Evolutionary conservation across 768 basidiomycete species (phyloP), one percentile per base, ranked within the genome.

Genomic region (Lentinus brumalis): DNA sequence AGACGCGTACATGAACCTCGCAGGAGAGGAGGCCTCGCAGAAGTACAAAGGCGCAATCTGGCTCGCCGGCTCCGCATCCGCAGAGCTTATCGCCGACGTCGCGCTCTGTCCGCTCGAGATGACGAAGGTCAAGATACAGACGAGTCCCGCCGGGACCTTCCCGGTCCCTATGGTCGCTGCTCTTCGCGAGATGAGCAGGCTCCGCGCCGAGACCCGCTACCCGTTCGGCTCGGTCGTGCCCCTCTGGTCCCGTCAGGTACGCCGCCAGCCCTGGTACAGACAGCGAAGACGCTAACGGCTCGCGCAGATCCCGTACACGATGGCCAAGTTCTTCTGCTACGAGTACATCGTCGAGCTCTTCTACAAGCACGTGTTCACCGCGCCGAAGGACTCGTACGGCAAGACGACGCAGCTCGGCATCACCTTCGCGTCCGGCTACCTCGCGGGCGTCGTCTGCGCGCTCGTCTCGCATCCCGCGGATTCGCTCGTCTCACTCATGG

Each of bases 291-390:
- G n/a, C n/a, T n/a, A n/a, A n/a, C n/a, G n/a, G n/a, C n/a, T n/a
- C n/a, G n/a, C n/a, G 56, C 74, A 96, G 90, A 94, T 96, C 70
- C 95, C 95, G 55, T 97, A 97, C 83, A 97, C 95, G 70, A 96
- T 97, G 94, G 94, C 94, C 82, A 97, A 97, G 79, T 97, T 97
- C 86, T 93, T 86, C 86, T 94, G 92, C 85, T 96, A 88, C 75
- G 93, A 95, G 76, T 87, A 88, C 82, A 90, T 91, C 69, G 92
- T 90, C 74, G 81, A 86, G 71, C 74, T 91, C 68, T 95, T 96
- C 81, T 93, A 93, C 77, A 92, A 89, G 66, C 85, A 91, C 71
- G 90, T 94, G 75, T 89, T 95, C 78, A 83, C 88, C 47, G 77
- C 81, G 60, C 89, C 91, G 68, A 92, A 92, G 76, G 84, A 89